Evolutionary conservation across 2,329 filamentous ascomycete genomes (phyloP).

Genomic region (Dothiorella sarmentorum): DNA sequence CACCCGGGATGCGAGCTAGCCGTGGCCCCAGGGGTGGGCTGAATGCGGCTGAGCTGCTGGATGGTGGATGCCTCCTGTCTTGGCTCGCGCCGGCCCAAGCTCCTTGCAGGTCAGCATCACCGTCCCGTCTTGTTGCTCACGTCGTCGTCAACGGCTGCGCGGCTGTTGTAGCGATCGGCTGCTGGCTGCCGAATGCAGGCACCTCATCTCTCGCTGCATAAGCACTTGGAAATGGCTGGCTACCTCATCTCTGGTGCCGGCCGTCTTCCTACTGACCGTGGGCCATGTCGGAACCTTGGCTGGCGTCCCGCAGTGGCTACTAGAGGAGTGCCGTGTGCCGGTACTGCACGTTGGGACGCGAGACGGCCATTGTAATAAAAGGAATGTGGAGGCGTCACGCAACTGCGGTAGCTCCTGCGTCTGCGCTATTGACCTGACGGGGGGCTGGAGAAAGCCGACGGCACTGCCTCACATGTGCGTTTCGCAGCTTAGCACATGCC

Average conservation of each 20-base stretch:
- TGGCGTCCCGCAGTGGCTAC: conserved; percentile 1
- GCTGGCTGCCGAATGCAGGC: not conserved
- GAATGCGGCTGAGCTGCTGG: conserved; percentile 4
- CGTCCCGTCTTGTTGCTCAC: not conserved
- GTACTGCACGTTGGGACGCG: not conserved
- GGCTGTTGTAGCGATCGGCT: not conserved
- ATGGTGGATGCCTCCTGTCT: not conserved
- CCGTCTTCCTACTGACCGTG: not conserved
- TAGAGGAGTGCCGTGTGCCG: not conserved
- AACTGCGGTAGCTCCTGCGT: conserved; percentile 4
- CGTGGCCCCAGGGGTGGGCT: not conserved
- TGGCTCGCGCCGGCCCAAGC: not conserved
- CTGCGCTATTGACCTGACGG: not conserved
- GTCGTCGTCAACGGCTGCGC: conserved; percentile 1
- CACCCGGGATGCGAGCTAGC: not conserved
- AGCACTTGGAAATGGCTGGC: no score
- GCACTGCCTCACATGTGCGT: not conserved
- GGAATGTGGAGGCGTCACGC: not conserved
- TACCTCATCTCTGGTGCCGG: not conserved
- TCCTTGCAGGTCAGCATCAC: not conserved
- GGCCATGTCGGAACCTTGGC: conserved; percentile 9
- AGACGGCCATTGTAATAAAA: not conserved
- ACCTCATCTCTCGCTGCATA: not conserved
- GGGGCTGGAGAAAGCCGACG: not conserved
- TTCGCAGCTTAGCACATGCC: not conserved